Percentiles rank a stretch among this genome's conserved stretches.
Conservation (phyloP, 2,329 filamentous ascomycete genomes). For the Botrytis squamosa region DNA sequence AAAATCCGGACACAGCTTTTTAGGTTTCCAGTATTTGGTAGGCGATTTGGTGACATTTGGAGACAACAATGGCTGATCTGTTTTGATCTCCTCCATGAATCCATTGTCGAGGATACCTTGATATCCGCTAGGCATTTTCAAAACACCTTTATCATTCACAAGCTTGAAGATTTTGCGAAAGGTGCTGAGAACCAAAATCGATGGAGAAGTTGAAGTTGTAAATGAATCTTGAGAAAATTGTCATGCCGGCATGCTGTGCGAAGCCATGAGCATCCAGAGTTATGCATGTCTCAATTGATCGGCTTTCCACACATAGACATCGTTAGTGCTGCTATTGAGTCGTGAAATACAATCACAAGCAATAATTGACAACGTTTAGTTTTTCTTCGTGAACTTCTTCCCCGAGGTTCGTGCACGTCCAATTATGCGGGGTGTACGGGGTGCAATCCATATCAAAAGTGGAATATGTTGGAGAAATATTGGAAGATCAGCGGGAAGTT, state of each 20-base stretch:
- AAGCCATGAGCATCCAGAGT: background rate
- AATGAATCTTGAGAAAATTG: background rate
- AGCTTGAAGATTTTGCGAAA: background rate
- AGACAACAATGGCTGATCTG: constrained; percentile 11
- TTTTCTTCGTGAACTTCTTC: background rate
- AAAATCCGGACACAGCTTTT: constrained; percentile 18
- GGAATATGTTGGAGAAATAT: background rate
- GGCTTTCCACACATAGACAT: background rate
- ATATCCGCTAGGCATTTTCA: constrained; percentile 18
- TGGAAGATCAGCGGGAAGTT: background rate
- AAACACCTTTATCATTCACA: background rate
- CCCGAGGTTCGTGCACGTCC: constrained; percentile 11
- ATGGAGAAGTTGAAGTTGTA: background rate
- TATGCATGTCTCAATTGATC: background rate
- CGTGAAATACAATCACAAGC: constrained; percentile 7
- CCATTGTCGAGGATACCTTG: constrained; percentile 17
- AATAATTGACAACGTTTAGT: background rate
- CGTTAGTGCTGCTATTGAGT: background rate
- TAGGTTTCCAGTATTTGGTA: constrained; percentile 7
- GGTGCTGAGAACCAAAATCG: background rate
- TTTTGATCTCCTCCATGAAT: constrained; percentile 17
- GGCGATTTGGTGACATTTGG: background rate
- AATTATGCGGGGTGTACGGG: constrained; percentile 15
- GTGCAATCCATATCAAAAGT: background rate
- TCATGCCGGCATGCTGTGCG: background rate